A percentile compares a stretch with the other conserved stretches of the same genome.
phyloP scores from a whole-genome alignment of 2,329 filamentous ascomycete species.

The Penicillium hesseltinei region DNA sequence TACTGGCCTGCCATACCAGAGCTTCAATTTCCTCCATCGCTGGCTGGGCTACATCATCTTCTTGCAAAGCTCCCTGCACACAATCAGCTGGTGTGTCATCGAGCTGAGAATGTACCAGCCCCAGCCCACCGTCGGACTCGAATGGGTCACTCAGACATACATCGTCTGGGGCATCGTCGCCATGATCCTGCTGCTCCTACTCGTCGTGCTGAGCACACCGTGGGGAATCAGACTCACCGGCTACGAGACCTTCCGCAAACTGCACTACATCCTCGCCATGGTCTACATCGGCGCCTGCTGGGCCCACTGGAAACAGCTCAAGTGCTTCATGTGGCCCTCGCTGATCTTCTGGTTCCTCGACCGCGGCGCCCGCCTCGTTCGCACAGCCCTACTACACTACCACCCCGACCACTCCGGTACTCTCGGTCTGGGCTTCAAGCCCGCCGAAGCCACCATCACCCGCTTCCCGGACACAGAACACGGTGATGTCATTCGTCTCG shows the following conservation, averaged over 20 bases:
- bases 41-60: constrained; percentile 75
- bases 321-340: constrained; percentile 67
- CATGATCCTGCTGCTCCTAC: constrained; percentile 60
- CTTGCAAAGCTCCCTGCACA: constrained; percentile 65
- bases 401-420: constrained; percentile 11
- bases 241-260: constrained; percentile 75
- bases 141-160: constrained; percentile 64
- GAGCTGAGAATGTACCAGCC: constrained; percentile 68
- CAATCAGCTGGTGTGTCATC: constrained; percentile 67
- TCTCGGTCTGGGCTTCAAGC: constrained; percentile 33
- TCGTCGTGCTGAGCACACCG: constrained; percentile 60
- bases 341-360: constrained; percentile 66
- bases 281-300: constrained; percentile 73
- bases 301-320: constrained; percentile 68
- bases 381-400: constrained; percentile 59
- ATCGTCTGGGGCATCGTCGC: constrained; percentile 73
- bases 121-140: constrained; percentile 58
- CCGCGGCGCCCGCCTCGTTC: constrained; percentile 56
- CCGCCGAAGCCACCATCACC: constrained; percentile 44
- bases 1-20: constrained; percentile 72
- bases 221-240: constrained; percentile 64
- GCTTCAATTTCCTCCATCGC: constrained; percentile 74
- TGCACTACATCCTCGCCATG: constrained; percentile 70
- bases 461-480: constrained; percentile 56
- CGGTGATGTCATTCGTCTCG: constrained; percentile 64